Evolutionary conservation across 2,329 filamentous ascomycete genomes (phyloP), one percentile per base, ranked within the genome.

Genomic region (Phaeomoniella chlamydospora): DNA sequence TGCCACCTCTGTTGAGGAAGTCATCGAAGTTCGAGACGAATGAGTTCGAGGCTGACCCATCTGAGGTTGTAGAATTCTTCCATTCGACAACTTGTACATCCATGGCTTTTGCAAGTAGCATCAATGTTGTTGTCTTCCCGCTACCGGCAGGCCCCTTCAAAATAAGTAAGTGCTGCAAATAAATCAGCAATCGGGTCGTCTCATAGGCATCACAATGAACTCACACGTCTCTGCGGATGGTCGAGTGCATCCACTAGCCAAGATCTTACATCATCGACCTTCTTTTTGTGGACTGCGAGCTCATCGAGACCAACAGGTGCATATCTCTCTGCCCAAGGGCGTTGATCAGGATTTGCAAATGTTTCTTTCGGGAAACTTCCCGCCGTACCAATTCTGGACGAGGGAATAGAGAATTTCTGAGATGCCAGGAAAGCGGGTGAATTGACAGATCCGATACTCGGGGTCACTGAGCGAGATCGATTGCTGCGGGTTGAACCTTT

Each of bases 251-350:
- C 73, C 31, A 81, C 74, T 19, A 98, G 62, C 87, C 90, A 96
- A 39, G 62, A 68, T 39, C 77, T 73, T 32, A 96, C 87, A 58
- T 96, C 87, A 2, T 74, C 61, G 4, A 96, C 82, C 56, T 98
- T 98, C 48, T 74, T 90, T 63, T 92, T 94, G 56, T 98, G 87
- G 13, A 98, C 88, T 0, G 81, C 88, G 32, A 98, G 64, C 58
- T 96, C 88, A 12, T 86, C 77, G 10, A 94, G 55, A 45, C 72
- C 80, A 2, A 55, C 49, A 0, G 88, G 88, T 2, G 73, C 77
- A 55, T 85, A 96, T 45, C 77, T 74, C 46, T 94, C 87, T 12
- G 81, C 81, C 88, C 88, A 96, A 3, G 88, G 86, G 36, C 80
- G 71, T 34, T 66, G 58, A 44, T 85, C 78, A 3, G 45, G 43